Evolutionary conservation across 2,329 filamentous ascomycete species (phyloP), one percentile per base, ranked within the genome.

Genomic region (Verruconis gallopava): DNA sequence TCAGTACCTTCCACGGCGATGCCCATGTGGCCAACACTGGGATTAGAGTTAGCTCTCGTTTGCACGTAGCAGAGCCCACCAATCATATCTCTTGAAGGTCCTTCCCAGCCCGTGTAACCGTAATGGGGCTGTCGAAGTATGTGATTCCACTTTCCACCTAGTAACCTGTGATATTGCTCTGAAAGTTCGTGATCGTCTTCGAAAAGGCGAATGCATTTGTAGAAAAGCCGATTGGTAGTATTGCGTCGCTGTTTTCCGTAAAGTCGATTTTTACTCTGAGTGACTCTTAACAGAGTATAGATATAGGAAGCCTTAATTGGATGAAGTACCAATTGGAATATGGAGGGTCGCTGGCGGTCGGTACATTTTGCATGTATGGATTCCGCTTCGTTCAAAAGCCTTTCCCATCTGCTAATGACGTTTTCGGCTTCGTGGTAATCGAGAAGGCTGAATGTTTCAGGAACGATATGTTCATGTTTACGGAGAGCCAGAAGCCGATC

Each of bases 31-130:
- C 79, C 79, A 81, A 65, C 5, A 72, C 68, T 0, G 79, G 77
- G 1, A 80, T 67, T 0, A 71, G 70, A 52, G 84, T 80, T 22
- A 77, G 66, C 79, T 82, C 82, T 1, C 80, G 77, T 54, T 83
- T 79, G 57, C 84, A 79, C 78, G 78, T 59, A 73, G 55, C 68
- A 25, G 2, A 4, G 14, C 15, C 21, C 3, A 36, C 18, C 9
- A 4, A 25, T 2, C n/a, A 4, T 4, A 15, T 3, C 15, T 38
- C 9, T 21, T 6, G 5, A 18, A 22, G 35, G 12, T 5, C 2
- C 28, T 47, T 47, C 59, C 58, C 59, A 63, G 47, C 59, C 60
- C 11, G 59, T 55, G 42, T 62, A 60, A 12, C 58, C 57, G n/a
- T 62, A 44, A 51, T 63, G 60, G 4, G 59, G 61, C 42, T 63